Conservation (phyloP, 2,329 filamentous ascomycete genomes). For the Cytospora schulzeri region DNA sequence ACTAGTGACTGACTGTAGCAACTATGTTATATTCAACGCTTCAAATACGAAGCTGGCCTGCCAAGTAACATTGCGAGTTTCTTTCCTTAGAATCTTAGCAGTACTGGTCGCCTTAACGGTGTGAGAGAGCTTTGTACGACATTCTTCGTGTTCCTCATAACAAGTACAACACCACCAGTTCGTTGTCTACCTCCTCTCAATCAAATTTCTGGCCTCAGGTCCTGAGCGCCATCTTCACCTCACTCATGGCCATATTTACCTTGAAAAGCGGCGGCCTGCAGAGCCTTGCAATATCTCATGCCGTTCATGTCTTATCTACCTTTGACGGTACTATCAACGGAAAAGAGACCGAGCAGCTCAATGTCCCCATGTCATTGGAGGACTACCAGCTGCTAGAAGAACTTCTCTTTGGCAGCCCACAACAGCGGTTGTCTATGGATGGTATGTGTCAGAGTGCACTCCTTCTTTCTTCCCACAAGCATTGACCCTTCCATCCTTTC, state of each 20-base stretch:
- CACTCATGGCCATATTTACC: not conserved
- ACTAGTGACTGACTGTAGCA: no score
- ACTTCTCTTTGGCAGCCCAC: not conserved
- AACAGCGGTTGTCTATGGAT: not conserved
- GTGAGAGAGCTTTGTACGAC: no score
- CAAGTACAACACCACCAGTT: no score
- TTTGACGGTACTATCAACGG: not conserved
- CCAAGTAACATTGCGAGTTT: no score
- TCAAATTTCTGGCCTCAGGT: no score
- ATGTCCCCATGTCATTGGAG: not conserved
- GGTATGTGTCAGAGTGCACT: not conserved
- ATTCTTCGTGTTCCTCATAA: no score
- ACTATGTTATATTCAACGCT: no score
- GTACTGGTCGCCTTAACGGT: no score
- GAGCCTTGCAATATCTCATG: not conserved
- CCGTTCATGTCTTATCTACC: not conserved
- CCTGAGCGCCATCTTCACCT: not conserved
- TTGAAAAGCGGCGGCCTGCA: not conserved
- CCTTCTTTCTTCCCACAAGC: not conserved
- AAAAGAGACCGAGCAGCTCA: not conserved
- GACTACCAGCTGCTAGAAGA: not conserved
- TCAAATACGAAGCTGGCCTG: no score
- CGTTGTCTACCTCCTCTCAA: no score
- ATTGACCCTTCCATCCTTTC: not conserved
- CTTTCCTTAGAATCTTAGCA: no score